These are phyloP conservation scores for Plasmodium fragile DNA, from an alignment of 169 alveolate species.

Conservation along the genomic window DNA sequence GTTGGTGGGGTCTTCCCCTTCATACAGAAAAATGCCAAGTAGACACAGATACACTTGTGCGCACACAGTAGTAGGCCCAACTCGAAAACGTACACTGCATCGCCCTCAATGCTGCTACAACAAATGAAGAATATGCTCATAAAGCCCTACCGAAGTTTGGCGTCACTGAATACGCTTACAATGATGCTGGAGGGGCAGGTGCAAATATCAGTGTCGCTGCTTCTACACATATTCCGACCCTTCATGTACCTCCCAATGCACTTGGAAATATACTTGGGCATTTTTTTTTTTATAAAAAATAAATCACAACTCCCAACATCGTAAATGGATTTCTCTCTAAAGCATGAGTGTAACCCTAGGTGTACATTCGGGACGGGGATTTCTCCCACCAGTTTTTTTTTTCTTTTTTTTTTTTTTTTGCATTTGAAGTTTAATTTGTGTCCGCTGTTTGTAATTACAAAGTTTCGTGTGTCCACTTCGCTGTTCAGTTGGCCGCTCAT, in stretches of 20 bases:
- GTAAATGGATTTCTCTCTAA: constrained; percentile 32
- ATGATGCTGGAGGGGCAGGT: constrained; percentile 39
- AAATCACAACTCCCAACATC: constrained; percentile 1
- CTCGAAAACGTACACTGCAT: background rate
- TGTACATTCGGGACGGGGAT: constrained; percentile 41
- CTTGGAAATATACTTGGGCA: background rate
- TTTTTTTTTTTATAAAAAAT: constrained; percentile 1
- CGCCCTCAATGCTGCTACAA: background rate
- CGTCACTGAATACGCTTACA: constrained; percentile 55
- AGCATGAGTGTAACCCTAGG: constrained; percentile 17
- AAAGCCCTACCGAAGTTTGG: constrained; percentile 43
- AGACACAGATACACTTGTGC: background rate
- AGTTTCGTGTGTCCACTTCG: background rate
- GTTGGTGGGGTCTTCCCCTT: background rate
- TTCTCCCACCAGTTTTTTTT: constrained; percentile 18
- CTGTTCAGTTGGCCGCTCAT: background rate
- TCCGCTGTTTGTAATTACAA: background rate
- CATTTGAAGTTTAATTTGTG: background rate
- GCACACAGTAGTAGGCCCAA: background rate
- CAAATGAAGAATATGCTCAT: too few relatives aligned
- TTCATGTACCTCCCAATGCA: constrained; percentile 20
- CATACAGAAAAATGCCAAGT: background rate
- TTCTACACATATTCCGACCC: constrained; percentile 13
- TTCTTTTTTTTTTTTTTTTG: constrained; percentile 9
- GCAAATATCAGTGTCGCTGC: constrained; percentile 17